Base-by-base conservation (phyloP, 306 rosid species). In the Inga leiocalycina region DNA sequence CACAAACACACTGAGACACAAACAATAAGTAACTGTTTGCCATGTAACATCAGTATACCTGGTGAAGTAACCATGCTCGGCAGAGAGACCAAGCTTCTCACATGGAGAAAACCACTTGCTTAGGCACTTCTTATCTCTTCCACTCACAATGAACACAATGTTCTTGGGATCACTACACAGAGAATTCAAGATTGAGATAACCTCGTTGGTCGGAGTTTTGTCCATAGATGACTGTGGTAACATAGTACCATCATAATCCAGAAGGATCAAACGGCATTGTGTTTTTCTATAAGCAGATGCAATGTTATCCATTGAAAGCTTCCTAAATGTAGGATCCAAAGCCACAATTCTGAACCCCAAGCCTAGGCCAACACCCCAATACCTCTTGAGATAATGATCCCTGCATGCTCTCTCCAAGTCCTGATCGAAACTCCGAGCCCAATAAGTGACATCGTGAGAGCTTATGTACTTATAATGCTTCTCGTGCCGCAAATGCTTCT, bases 401-500 rank as follows among this genome's bases (percentile, higher is more conserved):
- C 71, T 43, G 13, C 80, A 59, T 8, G 80, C 84, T 78, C 91
- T 85, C 72, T 91, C 95, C 89, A 91, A 83, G 79, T 91, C 95
- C 77, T 88, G 93, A 85, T 86, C 87, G 75, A 89, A 87, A 81
- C 95, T 91, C 69, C 71, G 71, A 32, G 95, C 82, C 95, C 95
- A 91, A 84, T 89, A 91, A 3, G 90, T 88, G 54, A 91, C 91
- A 68, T 91, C 95, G 34, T 91, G 95, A 5, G 93, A 88, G 84
- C 93, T 91, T 39, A 91, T 87, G 78, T 88, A 91, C 79, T 88
- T 85, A 70, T 88, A 88, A 85, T 91, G 95, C 84, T 91, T 91
- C 75, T 91, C 93, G 54, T 91, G 95, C 19, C 91, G 90, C 78
- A 91, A 76, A 71, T 89, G 93, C 83, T 89, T 91, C 89, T 89